Conservation (phyloP, 2,329 filamentous ascomycete species). For the Penicillium sclerotiorum region DNA sequence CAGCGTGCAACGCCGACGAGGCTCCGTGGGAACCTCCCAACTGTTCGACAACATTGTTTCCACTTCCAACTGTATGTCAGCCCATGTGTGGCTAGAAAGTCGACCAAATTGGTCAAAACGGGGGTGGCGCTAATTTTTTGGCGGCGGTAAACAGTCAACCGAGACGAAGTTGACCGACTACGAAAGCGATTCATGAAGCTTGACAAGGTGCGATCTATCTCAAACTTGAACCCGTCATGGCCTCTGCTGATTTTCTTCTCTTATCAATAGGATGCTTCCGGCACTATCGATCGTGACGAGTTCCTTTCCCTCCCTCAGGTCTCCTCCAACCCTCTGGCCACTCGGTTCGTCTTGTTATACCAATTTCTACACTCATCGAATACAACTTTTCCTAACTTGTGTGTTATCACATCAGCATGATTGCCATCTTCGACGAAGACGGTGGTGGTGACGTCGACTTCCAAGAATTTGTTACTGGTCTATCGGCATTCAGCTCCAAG, state of each 20-base stretch:
- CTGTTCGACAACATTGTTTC: slow-evolving; percentile 96
- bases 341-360: slow-evolving; percentile 75
- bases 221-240: neutral
- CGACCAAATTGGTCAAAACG: too few relatives aligned
- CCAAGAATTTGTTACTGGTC: slow-evolving; percentile 94
- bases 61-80: slow-evolving; percentile 90
- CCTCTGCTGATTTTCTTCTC: slow-evolving; percentile 2
- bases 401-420: slow-evolving; percentile 69
- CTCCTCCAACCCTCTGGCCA: slow-evolving; percentile 94
- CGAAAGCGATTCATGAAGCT: slow-evolving; percentile 99
- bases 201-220: slow-evolving; percentile 70
- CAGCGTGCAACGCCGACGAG: slow-evolving; percentile 46
- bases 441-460: slow-evolving; percentile 98
- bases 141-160: slow-evolving; percentile 70
- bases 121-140: slow-evolving; percentile 12
- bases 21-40: slow-evolving; percentile 56
- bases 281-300: slow-evolving; percentile 97
- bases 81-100: too few relatives aligned
- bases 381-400: neutral
- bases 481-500: slow-evolving; percentile 95
- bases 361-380: neutral
- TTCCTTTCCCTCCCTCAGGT: slow-evolving; percentile 97
- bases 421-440: slow-evolving; percentile 98
- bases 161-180: slow-evolving; percentile 93
- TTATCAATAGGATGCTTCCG: slow-evolving; percentile 79